A percentile compares a stretch with the other conserved stretches of the same genome.
These are phyloP conservation scores for Neocallimastix lanati DNA, from an alignment of 192 early-diverging fungal species.

Conservation along the genomic window DNA sequence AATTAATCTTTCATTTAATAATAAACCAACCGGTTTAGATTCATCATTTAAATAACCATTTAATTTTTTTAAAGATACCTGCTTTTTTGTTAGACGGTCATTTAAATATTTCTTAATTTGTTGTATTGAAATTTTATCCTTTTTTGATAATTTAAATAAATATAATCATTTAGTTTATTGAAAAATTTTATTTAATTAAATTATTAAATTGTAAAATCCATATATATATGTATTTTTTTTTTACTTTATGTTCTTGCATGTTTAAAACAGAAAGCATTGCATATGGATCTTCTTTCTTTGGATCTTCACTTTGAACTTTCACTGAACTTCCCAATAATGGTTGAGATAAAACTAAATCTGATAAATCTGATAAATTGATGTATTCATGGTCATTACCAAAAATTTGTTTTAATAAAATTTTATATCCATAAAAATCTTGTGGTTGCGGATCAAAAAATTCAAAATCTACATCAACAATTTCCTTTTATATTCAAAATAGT, in stretches of 20 bases:
- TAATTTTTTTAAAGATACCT: neutral
- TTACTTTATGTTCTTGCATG: slow-evolving; percentile 38
- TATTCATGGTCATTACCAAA: slow-evolving; percentile 65
- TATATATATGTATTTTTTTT: neutral
- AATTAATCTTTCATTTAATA: slow-evolving; percentile 76
- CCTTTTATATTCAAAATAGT: neutral
- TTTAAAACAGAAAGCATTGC: slow-evolving; percentile 64
- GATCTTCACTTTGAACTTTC: slow-evolving; percentile 51
- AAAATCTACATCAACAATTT: slow-evolving; percentile 67
- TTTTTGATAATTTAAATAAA: too few species aligned
- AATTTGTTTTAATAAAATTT: slow-evolving; percentile 57
- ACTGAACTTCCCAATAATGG: slow-evolving; percentile 67
- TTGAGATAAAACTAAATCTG: slow-evolving; percentile 63
- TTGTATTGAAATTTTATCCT: neutral
- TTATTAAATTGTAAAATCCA: too few species aligned
- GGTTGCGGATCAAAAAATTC: slow-evolving; percentile 85
- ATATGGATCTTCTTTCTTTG: slow-evolving; percentile 54
- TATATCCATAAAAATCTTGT: slow-evolving; percentile 80
- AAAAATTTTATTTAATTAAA: too few species aligned
- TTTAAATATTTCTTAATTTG: neutral
- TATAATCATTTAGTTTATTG: too few species aligned
- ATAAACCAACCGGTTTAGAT: slow-evolving; percentile 27
- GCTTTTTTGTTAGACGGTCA: neutral
- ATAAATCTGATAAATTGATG: slow-evolving; percentile 53
- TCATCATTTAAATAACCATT: neutral